Conservation (phyloP, 2,329 filamentous ascomycete species). For the Lasiodiplodia theobromae region DNA sequence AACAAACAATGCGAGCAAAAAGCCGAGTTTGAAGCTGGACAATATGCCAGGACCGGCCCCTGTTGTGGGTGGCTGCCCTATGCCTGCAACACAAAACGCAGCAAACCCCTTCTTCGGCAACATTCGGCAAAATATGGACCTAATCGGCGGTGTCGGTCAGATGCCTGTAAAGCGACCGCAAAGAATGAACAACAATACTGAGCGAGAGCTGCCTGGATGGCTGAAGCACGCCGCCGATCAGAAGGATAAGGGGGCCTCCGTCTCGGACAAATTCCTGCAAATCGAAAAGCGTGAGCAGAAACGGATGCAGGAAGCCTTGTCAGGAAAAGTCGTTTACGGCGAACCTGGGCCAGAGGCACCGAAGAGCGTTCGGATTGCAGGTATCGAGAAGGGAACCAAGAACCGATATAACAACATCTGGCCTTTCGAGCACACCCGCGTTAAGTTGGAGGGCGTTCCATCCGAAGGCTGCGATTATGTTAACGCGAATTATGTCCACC, state of each 20-base stretch:
- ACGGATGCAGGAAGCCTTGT: slow-evolving; percentile 87
- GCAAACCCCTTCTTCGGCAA: slow-evolving; percentile 94
- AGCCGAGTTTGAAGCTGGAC: slow-evolving; percentile 50
- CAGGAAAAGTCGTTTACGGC: slow-evolving; percentile 65
- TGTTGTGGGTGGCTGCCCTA: slow-evolving; percentile 86
- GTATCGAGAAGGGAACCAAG: slow-evolving; percentile 92
- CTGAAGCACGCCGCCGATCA: slow-evolving; percentile 71
- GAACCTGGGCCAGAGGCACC: slow-evolving; percentile 49
- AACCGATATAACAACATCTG: slow-evolving; percentile 98
- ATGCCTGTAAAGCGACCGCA: slow-evolving; percentile 67
- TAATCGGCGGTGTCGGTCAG: slow-evolving; percentile 91
- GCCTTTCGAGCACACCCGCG: slow-evolving; percentile 91
- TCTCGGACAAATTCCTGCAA: slow-evolving; percentile 81
- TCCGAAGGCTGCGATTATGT: slow-evolving; percentile 86
- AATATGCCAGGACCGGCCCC: slow-evolving; percentile 66
- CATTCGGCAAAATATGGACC: slow-evolving; percentile 94
- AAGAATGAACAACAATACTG: slow-evolving; percentile 55
- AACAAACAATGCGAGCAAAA: neutral
- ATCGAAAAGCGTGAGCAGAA: slow-evolving; percentile 87
- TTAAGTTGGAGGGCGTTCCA: slow-evolving; percentile 74
- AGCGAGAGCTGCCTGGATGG: slow-evolving; percentile 75
- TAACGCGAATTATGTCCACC: slow-evolving; percentile 87
- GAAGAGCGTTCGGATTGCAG: slow-evolving; percentile 75
- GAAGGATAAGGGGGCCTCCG: slow-evolving; percentile 76
- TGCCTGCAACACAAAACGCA: slow-evolving; percentile 73